Conservation (phyloP, 257 asterid species). For the Ligustrum vulgare region DNA sequence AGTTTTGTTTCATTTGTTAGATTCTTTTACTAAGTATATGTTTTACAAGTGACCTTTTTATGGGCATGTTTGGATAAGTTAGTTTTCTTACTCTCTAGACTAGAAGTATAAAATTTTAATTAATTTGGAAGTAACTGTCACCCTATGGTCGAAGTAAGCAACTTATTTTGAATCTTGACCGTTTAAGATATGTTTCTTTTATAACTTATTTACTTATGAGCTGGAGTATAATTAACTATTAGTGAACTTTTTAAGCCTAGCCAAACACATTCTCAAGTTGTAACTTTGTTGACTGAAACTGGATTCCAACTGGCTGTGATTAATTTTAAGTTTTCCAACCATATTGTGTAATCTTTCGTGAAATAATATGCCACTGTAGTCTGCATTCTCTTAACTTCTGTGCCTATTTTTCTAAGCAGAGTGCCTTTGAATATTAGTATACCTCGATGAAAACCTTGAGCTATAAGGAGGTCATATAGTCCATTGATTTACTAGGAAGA, state of each 20-base stretch:
- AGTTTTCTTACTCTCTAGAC: neutral
- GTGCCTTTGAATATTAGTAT: neutral
- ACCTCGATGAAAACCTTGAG: neutral
- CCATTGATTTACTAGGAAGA: neutral
- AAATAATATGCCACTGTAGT: neutral
- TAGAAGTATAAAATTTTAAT: too few species aligned
- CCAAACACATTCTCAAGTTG: neutral
- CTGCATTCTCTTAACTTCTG: neutral
- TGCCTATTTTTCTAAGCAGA: neutral
- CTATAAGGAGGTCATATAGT: neutral
- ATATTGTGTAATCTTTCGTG: constrained; percentile 8
- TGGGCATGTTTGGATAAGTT: too few species aligned
- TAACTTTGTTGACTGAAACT: constrained; percentile 15
- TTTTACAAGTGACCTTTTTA: too few species aligned
- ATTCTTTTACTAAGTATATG: neutral
- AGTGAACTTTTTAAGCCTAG: neutral
- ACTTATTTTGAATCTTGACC: neutral
- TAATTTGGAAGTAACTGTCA: neutral
- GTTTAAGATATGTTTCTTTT: neutral
- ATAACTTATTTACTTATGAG: neutral
- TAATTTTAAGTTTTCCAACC: neutral
- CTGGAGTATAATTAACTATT: neutral
- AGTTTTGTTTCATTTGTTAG: neutral
- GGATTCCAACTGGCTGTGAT: constrained; percentile 9
- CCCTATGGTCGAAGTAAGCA: neutral